Base-by-base conservation (phyloP, 164 flowering plant genomes). In the Amborella trichopoda region DNA sequence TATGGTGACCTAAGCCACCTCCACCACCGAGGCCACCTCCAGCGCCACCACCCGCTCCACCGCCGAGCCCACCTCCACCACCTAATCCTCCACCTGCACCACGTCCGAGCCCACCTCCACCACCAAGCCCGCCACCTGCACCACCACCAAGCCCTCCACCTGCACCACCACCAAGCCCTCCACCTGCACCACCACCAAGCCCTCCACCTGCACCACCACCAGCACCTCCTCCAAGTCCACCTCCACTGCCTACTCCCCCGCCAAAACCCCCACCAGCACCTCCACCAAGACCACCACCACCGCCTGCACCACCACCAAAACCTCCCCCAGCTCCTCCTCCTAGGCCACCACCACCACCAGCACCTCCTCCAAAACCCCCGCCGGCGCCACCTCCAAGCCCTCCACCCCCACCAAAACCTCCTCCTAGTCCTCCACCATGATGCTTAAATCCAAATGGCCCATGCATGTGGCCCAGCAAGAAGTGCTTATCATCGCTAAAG, bases 341-440 rank as follows among this genome's bases (percentile, higher is more conserved):
- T 5, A 23, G 19, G 13, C 48, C 48, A 1, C 48, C 48, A 3
- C 14, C 14, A 16, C 28, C 48, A 1, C 26, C 27, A 2, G 30
- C 48, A 3, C 28, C 28, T 2, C 48, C 40, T 8, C 14, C 8
- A 0, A 40, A 40, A 0, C 53, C 53, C 14, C 52, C 32, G 5
- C 40, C 28, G 8, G 48, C 60, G 24, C 30, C 20, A 12, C 54
- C 61, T 3, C 52, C 52, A 6, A 53, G 46, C 0, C 8, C 23
- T 0, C 62, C 56, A 1, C 51, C 51, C 1, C 14, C n/a, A 0
- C 62, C 62, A 25, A 12, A 2, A 11, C 62, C 62, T 21, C 46
- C 51, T 25, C 55, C 61, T 13, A 14, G 8, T 4, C 25, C 13
- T 2, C 25, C 41, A 6, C 53, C 27, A 9, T 28, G 28, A 3